Base-by-base conservation (phyloP, 352 stramenopile genomes). In the Globisporangium echinulatum region DNA sequence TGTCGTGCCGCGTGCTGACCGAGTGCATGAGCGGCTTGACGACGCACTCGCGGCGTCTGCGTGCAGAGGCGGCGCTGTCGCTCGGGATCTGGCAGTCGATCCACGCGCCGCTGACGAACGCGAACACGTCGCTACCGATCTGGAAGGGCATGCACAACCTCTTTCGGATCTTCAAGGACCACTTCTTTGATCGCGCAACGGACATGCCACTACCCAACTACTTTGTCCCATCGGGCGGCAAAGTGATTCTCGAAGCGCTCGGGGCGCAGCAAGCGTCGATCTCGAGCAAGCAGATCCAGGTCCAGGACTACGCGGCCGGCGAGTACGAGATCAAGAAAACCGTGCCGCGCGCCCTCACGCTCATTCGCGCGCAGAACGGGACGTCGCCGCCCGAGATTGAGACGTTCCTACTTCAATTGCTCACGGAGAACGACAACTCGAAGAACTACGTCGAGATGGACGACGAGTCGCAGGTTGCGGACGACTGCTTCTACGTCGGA, bases 321-420 rank as follows among this genome's bases (percentile, higher is more conserved):
- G 85, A 94, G 59, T 94, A 94, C 49, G 85, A 94, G 60, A 94
- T 94, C 69, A 94, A 94, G 61, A 94, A 94, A 63, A 80, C 81
- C 7, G 87, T 94, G 38, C 85, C 85, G 2, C 79, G 79, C 14
- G 82, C 80, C 2, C 63, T 94, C n/a, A 75, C 79, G 10, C 84
- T 92, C 70, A 77, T 94, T 25, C 82, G 72, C 13, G 81, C 82
- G 0, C 82, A 90, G 62, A 94, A 90, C 55, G 79, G 80, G 54
- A 88, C 88, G 53, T 87, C 82, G 0, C 85, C 85, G 5, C 64
- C 75, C 0, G 85, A 94, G 63, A 91, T 94, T 39, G 85, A 92
- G 52, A 75, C 65, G 0, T 94, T 94, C 47, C 52, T 94, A 57
- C 54, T 94, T 36, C 82, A 94, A 56, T 57, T 94, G 44, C 75